Percentiles rank a stretch among this genome's conserved stretches.
Conservation (phyloP, 2,329 filamentous ascomycete species). For the Sordariomycetes sp. region DNA sequence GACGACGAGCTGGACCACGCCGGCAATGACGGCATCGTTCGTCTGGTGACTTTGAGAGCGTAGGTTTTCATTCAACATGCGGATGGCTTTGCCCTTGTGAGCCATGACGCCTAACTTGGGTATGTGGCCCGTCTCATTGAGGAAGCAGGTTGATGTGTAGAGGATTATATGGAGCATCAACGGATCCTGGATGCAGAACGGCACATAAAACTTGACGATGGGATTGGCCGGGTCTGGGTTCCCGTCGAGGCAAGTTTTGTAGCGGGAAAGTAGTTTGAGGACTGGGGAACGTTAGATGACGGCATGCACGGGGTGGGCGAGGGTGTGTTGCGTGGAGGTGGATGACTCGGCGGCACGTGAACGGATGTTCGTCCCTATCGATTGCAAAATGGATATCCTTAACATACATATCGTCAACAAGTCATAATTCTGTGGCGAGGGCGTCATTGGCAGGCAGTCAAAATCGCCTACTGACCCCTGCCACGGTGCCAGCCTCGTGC, state of each 20-base stretch:
- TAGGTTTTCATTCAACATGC: conserved; percentile 33
- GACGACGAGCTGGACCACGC: conserved; percentile 32
- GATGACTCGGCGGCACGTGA: no score
- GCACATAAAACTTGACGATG: conserved; percentile 33
- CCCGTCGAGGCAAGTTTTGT: conserved; percentile 35
- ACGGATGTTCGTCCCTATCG: no score
- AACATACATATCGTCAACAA: conserved; percentile 14
- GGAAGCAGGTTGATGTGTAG: conserved; percentile 36
- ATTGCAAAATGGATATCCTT: neutral
- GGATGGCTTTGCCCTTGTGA: conserved; percentile 27
- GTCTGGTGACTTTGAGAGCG: conserved; percentile 19
- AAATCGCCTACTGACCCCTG: conserved; percentile 15
- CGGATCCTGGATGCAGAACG: conserved; percentile 33
- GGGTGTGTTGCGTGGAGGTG: neutral
- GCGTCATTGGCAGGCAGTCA: conserved; percentile 24
- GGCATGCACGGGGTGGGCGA: neutral
- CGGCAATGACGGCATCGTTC: conserved; percentile 31
- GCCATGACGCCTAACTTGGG: conserved; percentile 26
- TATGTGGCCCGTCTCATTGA: conserved; percentile 33
- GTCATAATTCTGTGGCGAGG: conserved; percentile 29
- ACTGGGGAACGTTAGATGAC: conserved; percentile 17
- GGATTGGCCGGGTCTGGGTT: conserved; percentile 27
- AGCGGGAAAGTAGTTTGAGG: conserved; percentile 32
- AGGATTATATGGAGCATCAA: conserved; percentile 33
- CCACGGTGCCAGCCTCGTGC: conserved; percentile 7